Base-by-base conservation (phyloP, 192 early-diverging fungal species). In the Cetraspora pellucida region DNA sequence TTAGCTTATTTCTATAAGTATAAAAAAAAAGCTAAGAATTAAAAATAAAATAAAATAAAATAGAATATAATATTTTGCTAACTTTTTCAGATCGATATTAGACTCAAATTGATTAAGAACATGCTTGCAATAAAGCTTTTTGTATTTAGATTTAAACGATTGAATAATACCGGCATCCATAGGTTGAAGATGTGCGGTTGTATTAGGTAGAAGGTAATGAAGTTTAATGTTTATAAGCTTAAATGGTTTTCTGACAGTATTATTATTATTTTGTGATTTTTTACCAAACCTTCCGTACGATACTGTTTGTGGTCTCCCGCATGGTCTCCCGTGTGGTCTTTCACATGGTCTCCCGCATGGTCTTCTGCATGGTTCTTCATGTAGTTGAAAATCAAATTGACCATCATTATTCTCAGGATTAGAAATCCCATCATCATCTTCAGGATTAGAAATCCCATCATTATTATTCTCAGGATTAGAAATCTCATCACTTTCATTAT, bases 71-170 rank as follows among this genome's bases (percentile, higher is more conserved):
- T 37, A 37, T 37, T 37, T 5, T 37, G 31, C 31, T 37, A 37
- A 37, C 31, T 37, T 37, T 37, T 37, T 37, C 31, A 37, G 31
- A 37, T 37, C 31, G 5, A 37, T 10, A 60, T 60, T 60, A 19
- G 2, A 10, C 23, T 60, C 59, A 30, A 60, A 60, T 30, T 60
- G n/a, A 23, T 30, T 25, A 60, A 60, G 14, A 16, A 52, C 2
- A 60, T 60, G 10, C 23, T 21, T 23, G 59, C 59, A 60, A 60
- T 60, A 60, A 23, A 60, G 59, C 21, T 60, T 23, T 60, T 60
- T 60, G n/a, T 60, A 60, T 21, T 60, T 60, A 1, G 28, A 10
- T 60, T 60, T 60, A 30, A 60, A 60, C 2, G 19, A 23, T 2
- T 60, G 21, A 30, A 60, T 60, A 28, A 60, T 21, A 2, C 59